Conservation (phyloP, 306 rosid genomes). For the Malus orientalis region DNA sequence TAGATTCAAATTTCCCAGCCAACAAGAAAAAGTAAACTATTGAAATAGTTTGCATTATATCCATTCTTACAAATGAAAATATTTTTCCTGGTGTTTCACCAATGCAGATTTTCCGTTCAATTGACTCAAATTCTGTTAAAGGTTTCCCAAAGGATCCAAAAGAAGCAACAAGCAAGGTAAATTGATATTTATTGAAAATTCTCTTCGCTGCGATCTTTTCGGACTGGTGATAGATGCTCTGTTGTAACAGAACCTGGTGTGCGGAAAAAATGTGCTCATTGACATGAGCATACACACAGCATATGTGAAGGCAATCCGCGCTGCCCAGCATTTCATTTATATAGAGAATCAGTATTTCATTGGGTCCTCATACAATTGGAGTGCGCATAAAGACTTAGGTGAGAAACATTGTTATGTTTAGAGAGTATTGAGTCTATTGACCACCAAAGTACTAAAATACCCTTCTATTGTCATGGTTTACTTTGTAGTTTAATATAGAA, state of each 20-base stretch:
- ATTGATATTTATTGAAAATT: constrained; percentile 15
- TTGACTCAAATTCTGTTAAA: constrained; percentile 86
- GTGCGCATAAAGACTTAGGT: constrained; percentile 68
- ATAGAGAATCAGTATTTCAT: constrained; percentile 94
- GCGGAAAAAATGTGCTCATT: constrained; percentile 91
- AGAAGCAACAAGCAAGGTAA: constrained; percentile 65
- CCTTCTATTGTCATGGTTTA: not conserved
- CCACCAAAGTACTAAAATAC: not conserved
- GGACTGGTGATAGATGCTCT: constrained; percentile 19
- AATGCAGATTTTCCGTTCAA: constrained; percentile 86
- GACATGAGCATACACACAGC: constrained; percentile 99
- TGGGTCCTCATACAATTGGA: constrained; percentile 92
- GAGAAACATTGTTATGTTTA: constrained; percentile 13
- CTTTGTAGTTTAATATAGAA: constrained; percentile 4
- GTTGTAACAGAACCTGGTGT: constrained; percentile 65
- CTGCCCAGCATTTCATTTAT: constrained; percentile 91
- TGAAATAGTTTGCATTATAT: not conserved
- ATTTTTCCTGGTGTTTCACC: constrained; percentile 13
- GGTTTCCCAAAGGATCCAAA: constrained; percentile 81
- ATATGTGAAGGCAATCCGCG: constrained; percentile 87
- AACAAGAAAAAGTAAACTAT: not conserved
- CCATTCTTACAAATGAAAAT: not conserved
- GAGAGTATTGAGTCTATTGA: not conserved
- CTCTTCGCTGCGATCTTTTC: constrained; percentile 13
- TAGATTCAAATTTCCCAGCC: not conserved